Conservation (phyloP, 106 monocot species). For the Dioscorea dumetorum region DNA sequence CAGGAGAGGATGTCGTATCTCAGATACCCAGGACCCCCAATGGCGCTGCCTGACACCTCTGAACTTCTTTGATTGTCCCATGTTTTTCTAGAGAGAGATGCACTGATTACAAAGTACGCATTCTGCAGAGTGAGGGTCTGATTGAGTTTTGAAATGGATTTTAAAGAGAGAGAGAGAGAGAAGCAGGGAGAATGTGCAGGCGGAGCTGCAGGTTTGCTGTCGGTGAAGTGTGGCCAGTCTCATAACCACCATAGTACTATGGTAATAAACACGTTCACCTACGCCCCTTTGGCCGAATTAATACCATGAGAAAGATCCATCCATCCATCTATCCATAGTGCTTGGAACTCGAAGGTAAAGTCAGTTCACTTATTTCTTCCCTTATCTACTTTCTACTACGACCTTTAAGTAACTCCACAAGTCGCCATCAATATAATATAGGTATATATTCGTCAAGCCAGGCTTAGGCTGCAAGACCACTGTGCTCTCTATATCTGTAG, state of each 20-base stretch:
- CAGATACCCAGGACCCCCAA: conserved; percentile 99
- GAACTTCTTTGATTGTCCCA: conserved; percentile 97
- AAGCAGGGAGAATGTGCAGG: conserved; percentile 6
- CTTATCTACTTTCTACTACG: no score
- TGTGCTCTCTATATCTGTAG: no score
- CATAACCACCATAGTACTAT: conserved; percentile 26
- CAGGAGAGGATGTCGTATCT: conserved; percentile 96
- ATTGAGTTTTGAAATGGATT: background rate
- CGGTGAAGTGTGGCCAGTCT: conserved; percentile 23
- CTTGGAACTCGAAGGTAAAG: no score
- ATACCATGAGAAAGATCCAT: conserved; percentile 11
- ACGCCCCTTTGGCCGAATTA: conserved; percentile 20
- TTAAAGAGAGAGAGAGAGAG: background rate
- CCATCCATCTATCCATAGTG: no score
- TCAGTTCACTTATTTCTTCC: no score
- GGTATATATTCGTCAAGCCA: no score
- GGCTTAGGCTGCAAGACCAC: no score
- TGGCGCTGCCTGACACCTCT: conserved; percentile 96
- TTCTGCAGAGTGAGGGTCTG: conserved; percentile 2
- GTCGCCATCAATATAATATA: no score
- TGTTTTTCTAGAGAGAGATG: conserved; percentile 26
- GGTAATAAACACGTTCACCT: conserved; percentile 44
- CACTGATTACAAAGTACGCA: background rate
- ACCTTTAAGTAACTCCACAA: no score
- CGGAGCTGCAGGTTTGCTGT: conserved; percentile 9